Evolutionary conservation across 148 eudicot genomes (phyloP).

Genomic region (Mesembryanthemum crystallinum): DNA sequence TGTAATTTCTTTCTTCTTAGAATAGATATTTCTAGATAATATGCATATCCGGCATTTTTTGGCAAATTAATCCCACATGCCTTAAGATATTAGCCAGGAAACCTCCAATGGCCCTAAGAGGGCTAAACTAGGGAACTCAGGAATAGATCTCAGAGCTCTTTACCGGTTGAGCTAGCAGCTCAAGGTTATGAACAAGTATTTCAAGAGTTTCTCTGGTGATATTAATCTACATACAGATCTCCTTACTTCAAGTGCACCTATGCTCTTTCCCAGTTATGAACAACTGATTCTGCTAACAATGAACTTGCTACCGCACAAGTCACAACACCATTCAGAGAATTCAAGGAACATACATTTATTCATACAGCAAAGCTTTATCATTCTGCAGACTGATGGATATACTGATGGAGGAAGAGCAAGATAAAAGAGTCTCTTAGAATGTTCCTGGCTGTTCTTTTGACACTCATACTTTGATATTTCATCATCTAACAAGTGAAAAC

Average conservation of each 20-base stretch:
- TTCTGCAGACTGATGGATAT: slow-evolving; percentile 92
- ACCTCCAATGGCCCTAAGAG: no score
- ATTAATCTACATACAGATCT: no score
- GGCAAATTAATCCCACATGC: no score
- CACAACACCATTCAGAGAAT: slow-evolving; percentile 3
- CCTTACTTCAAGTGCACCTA: no score
- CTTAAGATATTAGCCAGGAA: no score
- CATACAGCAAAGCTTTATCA: slow-evolving; percentile 69
- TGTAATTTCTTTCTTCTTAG: neutral
- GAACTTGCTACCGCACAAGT: neutral
- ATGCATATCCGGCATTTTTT: no score
- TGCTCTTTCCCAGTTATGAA: no score
- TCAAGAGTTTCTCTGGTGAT: neutral
- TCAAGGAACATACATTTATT: slow-evolving; percentile 56
- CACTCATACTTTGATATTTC: slow-evolving; percentile 62
- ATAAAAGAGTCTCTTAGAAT: slow-evolving; percentile 86
- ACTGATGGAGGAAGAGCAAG: slow-evolving; percentile 99
- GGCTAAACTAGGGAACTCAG: no score
- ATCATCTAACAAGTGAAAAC: slow-evolving; percentile 63
- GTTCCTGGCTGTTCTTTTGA: slow-evolving; percentile 45
- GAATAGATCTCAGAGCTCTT: no score
- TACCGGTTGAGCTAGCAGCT: no score
- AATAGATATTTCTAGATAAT: neutral
- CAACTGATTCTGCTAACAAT: neutral
- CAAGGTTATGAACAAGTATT: no score